phyloP scores from a whole-genome alignment of 1,284 basidiomycete species.

The Trichosporon coremiiforme region DNA sequence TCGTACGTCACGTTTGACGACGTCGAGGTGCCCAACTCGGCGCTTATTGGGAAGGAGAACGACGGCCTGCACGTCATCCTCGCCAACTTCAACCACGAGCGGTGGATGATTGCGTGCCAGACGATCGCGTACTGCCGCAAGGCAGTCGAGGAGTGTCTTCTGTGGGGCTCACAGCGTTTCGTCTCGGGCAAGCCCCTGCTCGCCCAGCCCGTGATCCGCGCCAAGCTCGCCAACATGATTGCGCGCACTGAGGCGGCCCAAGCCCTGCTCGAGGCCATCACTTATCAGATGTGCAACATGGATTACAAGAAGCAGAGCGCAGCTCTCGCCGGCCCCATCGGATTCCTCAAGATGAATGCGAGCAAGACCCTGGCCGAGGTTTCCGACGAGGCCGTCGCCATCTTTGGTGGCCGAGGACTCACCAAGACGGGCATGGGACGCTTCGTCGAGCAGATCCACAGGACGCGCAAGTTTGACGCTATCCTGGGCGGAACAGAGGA shows the following conservation, averaged over 20 bases:
- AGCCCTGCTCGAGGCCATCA: constrained; percentile 84
- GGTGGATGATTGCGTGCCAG: constrained; percentile 29
- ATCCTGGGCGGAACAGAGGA: constrained; percentile 61
- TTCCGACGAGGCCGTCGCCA: constrained; percentile 60
- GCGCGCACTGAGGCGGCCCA: constrained; percentile 79
- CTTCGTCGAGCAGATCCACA: constrained; percentile 59
- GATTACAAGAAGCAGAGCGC: constrained; percentile 68
- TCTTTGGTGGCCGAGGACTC: constrained; percentile 49
- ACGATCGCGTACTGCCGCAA: constrained; percentile 29
- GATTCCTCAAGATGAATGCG: constrained; percentile 64
- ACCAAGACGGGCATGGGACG: constrained; percentile 60
- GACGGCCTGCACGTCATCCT: constrained; percentile 77
- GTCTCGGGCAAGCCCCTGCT: constrained; percentile 82
- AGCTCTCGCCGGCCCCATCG: constrained; percentile 55
- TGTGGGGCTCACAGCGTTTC: constrained; percentile 74
- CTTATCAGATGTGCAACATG: constrained; percentile 89
- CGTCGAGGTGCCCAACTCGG: constrained; percentile 77
- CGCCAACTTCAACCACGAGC: constrained; percentile 53
- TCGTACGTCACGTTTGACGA: constrained; percentile 86
- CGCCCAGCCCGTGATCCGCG: constrained; percentile 77
- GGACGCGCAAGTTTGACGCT: constrained; percentile 81
- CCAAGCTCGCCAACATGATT: constrained; percentile 73
- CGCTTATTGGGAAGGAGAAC: constrained; percentile 81
- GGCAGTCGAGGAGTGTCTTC: constrained; percentile 56
- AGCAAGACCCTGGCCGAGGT: constrained; percentile 55